Evolutionary conservation across 1,284 basidiomycete genomes (phyloP).

Genomic region (Trichosporon coremiiforme): DNA sequence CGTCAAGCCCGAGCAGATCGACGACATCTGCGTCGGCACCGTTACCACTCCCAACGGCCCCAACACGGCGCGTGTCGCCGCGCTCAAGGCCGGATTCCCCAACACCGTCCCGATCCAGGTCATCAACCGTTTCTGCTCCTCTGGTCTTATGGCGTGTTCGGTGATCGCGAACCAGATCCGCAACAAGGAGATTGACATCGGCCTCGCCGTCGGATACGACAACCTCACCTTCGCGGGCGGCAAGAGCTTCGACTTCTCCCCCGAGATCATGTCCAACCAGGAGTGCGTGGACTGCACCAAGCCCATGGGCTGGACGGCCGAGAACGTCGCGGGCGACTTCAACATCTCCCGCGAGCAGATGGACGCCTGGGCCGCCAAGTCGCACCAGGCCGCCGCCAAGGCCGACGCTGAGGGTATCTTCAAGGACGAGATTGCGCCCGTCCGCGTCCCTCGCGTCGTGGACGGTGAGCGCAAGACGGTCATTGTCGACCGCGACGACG

Average conservation of each 20-base stretch:
- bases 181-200: conserved; percentile 84
- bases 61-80: conserved; percentile 27
- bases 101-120: conserved; percentile 71
- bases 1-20: conserved; percentile 31
- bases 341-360: conserved; percentile 77
- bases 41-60: conserved; percentile 27
- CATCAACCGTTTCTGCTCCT: conserved; percentile 93
- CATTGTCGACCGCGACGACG: conserved; percentile 84
- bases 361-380: conserved; percentile 80
- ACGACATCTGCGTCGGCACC: conserved; percentile 34
- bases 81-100: conserved; percentile 31
- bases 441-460: conserved; percentile 60
- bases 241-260: conserved; percentile 59
- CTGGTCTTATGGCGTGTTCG: conserved; percentile 70
- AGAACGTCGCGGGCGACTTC: conserved; percentile 87
- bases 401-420: conserved; percentile 90
- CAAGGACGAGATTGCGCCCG: conserved; percentile 85
- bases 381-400: conserved; percentile 78
- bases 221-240: conserved; percentile 69
- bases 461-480: conserved; percentile 61
- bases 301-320: conserved; percentile 96
- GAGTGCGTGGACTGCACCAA: conserved; percentile 88
- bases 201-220: conserved; percentile 91
- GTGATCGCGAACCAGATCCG: conserved; percentile 84
- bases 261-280: conserved; percentile 71